phyloP scores from a whole-genome alignment of 495 filamentous ascomycete species.

The Neurospora africana region DNA sequence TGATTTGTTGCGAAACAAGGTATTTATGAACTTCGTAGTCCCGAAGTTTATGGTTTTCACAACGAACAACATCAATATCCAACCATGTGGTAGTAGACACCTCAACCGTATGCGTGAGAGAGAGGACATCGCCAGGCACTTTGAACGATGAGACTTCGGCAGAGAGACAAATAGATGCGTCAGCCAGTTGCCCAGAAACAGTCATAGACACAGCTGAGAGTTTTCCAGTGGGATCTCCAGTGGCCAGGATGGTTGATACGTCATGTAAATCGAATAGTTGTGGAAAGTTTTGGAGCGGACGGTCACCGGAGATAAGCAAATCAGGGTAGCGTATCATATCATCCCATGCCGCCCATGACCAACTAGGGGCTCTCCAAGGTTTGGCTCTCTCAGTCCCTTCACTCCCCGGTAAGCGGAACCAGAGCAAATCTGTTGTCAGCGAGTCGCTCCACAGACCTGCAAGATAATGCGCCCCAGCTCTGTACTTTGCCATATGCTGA shows the following conservation, averaged over 20 bases:
- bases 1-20: neutral
- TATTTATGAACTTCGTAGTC: no score
- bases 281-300: neutral
- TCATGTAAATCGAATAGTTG: neutral
- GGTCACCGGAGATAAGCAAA: neutral
- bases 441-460: neutral
- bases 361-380: neutral
- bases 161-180: neutral
- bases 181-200: neutral
- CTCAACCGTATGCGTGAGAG: neutral
- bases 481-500: neutral
- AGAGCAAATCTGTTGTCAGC: neutral
- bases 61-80: no score
- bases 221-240: neutral
- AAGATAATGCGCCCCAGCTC: neutral
- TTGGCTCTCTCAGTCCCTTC: neutral
- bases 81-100: rapidly evolving
- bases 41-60: no score
- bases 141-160: neutral
- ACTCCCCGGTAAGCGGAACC: rapidly evolving
- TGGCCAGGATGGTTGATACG: neutral
- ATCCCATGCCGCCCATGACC: neutral
- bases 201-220: neutral
- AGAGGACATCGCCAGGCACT: rapidly evolving
- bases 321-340: neutral